These are phyloP conservation scores for Casuarina equisetifolia DNA, from an alignment of 306 rosid species.

Conservation along the genomic window DNA sequence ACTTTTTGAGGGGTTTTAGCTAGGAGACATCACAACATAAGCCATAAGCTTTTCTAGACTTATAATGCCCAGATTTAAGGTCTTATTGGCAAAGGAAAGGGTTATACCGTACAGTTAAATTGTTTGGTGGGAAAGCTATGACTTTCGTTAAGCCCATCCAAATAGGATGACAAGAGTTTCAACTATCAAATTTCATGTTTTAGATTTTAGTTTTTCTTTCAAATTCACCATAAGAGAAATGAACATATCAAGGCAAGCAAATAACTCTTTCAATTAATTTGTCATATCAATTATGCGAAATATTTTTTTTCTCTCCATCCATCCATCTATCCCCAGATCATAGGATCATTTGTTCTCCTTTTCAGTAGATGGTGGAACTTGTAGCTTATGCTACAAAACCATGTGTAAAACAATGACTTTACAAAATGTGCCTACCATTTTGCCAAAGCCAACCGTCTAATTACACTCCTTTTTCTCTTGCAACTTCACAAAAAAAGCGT, in stretches of 20 bases:
- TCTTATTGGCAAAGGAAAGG: neutral
- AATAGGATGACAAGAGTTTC: neutral
- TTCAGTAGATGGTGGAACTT: neutral
- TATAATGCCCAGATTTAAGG: neutral
- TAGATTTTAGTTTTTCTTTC: neutral
- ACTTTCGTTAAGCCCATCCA: neutral
- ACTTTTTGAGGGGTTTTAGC: neutral
- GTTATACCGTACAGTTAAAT: neutral
- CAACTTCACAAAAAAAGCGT: neutral
- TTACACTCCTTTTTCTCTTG: neutral
- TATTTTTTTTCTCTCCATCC: too few relatives aligned
- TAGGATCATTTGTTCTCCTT: neutral
- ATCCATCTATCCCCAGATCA: too few relatives aligned
- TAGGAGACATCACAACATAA: neutral
- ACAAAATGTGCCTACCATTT: neutral
- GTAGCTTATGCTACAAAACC: neutral
- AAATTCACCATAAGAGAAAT: too few relatives aligned
- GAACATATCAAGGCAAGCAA: too few relatives aligned
- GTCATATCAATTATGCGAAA: too few relatives aligned
- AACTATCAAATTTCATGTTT: neutral
- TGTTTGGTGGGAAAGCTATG: neutral
- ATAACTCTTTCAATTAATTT: too few relatives aligned
- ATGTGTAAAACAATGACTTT: neutral
- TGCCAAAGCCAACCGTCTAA: neutral
- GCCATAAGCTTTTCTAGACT: too few relatives aligned